Percentiles rank a stretch among this genome's conserved stretches.
These are phyloP conservation scores for Sugiyamaella marilandica DNA, from an alignment of 805 yeast species.

Conservation along the genomic window DNA sequence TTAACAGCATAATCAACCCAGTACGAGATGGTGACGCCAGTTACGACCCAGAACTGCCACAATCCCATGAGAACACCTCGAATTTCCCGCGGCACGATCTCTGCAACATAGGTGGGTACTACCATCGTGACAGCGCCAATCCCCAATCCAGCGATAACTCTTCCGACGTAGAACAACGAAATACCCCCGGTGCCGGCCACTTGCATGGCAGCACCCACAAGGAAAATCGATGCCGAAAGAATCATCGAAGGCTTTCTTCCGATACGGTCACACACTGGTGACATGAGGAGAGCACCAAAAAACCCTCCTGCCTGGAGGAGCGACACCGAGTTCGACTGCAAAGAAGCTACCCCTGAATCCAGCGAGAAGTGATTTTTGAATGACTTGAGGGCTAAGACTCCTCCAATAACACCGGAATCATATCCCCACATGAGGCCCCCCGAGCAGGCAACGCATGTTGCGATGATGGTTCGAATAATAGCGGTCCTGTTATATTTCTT, in stretches of 20 bases:
- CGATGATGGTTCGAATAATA: conserved; percentile 8
- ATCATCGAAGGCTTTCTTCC: conserved; percentile 36
- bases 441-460: conserved; percentile 16
- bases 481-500: conserved; percentile 6
- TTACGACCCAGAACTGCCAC: conserved; percentile 24
- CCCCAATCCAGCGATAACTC: conserved; percentile 49
- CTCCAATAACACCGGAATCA: conserved; percentile 15
- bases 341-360: neutral
- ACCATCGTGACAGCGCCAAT: conserved; percentile 49
- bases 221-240: conserved; percentile 41
- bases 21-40: conserved; percentile 31
- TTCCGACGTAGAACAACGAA: conserved; percentile 47
- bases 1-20: conserved; percentile 51
- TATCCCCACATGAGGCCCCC: conserved; percentile 19
- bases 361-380: conserved; percentile 12
- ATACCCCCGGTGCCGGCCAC: conserved; percentile 39
- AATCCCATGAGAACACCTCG: conserved; percentile 36
- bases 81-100: conserved; percentile 34
- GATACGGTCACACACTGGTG: conserved; percentile 11
- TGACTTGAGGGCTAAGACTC: conserved; percentile 10
- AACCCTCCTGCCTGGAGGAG: conserved; percentile 20
- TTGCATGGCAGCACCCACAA: conserved; percentile 29
- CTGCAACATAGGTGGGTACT: conserved; percentile 50
- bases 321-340: conserved; percentile 15
- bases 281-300: conserved; percentile 17